Base-by-base conservation (phyloP, 768 basidiomycete genomes). In the Plicaturopsis crispa region DNA sequence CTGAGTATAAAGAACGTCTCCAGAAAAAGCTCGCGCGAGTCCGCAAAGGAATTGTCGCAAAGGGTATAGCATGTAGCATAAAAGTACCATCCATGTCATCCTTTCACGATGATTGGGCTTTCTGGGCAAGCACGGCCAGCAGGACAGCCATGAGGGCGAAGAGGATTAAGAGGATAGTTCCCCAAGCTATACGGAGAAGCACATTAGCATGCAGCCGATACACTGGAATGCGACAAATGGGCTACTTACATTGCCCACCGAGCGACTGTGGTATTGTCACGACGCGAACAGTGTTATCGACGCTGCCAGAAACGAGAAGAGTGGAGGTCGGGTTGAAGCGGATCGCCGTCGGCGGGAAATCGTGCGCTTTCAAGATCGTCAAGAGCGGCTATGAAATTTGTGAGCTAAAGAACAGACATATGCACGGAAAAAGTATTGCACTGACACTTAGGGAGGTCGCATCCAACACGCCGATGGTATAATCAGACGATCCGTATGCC, bases 351-450 rank as follows among this genome's bases (percentile, higher is more conserved):
- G 88, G 78, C 4, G 96, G 87, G 57, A 98, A 91, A 43, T 93
- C 91, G 58, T 98, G 94, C 0, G 96, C 87, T 59, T 87, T 88
- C 41, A 97, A 66, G 44, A 99, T 96, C 14, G 80, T 80, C 21
- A 89, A 61, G 10, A 90, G 56, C 1, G 92, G 93, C 93, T 98
- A 50, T n/a, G 48, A 16, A 21, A 31, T 30, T 35, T 24, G 10
- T 17, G 19, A 35, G 41, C 16, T 45, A 32, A 36, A 18, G 30
- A n/a, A 34, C 31, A 18, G 24, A 19, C 13, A 41, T 20, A 17
- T 16, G 19, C 13, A 8, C 18, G 10, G 19, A 35, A 44, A 17
- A 38, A 26, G 20, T 34, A 24, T 24, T n/a, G 12, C 23, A 5
- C 81, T 51, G 56, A 97, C 96, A 39, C 73, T 69, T 17, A 98